Conservation (phyloP, 805 yeast species). For the Torulaspora franciscae region DNA sequence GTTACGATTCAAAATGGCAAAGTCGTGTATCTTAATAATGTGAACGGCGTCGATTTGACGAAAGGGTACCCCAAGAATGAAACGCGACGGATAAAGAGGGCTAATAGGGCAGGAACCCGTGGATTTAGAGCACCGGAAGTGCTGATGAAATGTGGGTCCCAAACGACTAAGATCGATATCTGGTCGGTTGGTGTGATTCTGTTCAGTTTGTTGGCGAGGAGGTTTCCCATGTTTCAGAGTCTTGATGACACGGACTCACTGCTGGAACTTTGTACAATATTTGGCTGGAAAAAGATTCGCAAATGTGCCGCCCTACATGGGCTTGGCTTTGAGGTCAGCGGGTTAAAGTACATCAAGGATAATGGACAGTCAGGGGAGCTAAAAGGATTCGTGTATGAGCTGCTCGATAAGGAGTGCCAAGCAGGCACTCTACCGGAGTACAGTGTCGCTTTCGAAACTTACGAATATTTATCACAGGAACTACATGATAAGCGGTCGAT, state of each 20-base stretch:
- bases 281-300: slow-evolving; percentile 69
- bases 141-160: slow-evolving; percentile 77
- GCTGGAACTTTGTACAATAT: slow-evolving; percentile 74
- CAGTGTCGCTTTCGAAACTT: slow-evolving; percentile 65
- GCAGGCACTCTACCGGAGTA: slow-evolving; percentile 63
- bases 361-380: slow-evolving; percentile 37
- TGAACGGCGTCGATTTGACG: slow-evolving; percentile 38
- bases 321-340: slow-evolving; percentile 68
- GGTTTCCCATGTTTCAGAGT: slow-evolving; percentile 92
- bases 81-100: slow-evolving; percentile 80
- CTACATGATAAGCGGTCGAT: slow-evolving; percentile 36
- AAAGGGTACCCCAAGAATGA: slow-evolving; percentile 85
- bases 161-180: slow-evolving; percentile 73
- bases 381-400: slow-evolving; percentile 29
- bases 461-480: slow-evolving; percentile 41
- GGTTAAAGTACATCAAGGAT: slow-evolving; percentile 42
- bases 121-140: slow-evolving; percentile 96
- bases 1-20: slow-evolving; percentile 33
- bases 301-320: slow-evolving; percentile 84
- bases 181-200: slow-evolving; percentile 93
- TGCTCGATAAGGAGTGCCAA: slow-evolving; percentile 35
- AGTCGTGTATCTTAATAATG: slow-evolving; percentile 30
- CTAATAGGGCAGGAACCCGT: slow-evolving; percentile 94
- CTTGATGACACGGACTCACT: slow-evolving; percentile 90
- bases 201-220: slow-evolving; percentile 65